Conservation (phyloP, 106 monocot genomes). For the Chionographis japonica region DNA sequence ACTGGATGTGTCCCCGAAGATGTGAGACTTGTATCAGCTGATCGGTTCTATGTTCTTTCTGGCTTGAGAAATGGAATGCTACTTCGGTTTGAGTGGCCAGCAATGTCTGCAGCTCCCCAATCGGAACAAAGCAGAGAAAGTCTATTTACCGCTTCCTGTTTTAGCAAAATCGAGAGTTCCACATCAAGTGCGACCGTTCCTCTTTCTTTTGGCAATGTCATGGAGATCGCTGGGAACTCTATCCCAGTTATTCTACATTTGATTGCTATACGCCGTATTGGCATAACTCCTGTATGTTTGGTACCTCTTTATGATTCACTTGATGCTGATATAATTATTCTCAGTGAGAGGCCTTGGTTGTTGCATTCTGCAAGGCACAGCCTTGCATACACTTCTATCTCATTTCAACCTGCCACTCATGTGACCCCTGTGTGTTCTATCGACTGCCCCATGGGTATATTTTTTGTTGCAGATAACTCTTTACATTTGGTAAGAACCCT, state of each 20-base stretch:
- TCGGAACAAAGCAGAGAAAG: constrained; percentile 1
- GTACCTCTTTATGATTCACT: constrained; percentile 70
- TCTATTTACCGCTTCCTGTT: not conserved
- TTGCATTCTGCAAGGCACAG: constrained; percentile 74
- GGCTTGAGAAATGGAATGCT: constrained; percentile 99
- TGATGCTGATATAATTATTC: constrained; percentile 77
- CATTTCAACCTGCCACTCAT: constrained; percentile 91
- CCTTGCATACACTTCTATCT: constrained; percentile 80
- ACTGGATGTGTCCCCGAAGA: constrained; percentile 85
- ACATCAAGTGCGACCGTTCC: constrained; percentile 1
- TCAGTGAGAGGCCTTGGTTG: constrained; percentile 92
- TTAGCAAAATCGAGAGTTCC: constrained; percentile 7
- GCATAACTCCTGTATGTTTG: constrained; percentile 77
- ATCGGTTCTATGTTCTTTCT: constrained; percentile 65
- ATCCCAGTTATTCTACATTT: constrained; percentile 46
- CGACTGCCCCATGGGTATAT: constrained; percentile 78
- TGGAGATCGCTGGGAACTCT: constrained; percentile 13
- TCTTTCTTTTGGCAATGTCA: constrained; percentile 6
- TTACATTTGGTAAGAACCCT: constrained; percentile 73
- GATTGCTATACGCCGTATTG: constrained; percentile 77
- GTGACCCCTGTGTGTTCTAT: constrained; percentile 65
- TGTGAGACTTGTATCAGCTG: constrained; percentile 74
- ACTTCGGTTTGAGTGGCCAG: constrained; percentile 89
- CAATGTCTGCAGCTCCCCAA: constrained; percentile 1
- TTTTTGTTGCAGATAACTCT: constrained; percentile 82